Conservation (phyloP, 257 asterid species). For the Rehmannia glutinosa region DNA sequence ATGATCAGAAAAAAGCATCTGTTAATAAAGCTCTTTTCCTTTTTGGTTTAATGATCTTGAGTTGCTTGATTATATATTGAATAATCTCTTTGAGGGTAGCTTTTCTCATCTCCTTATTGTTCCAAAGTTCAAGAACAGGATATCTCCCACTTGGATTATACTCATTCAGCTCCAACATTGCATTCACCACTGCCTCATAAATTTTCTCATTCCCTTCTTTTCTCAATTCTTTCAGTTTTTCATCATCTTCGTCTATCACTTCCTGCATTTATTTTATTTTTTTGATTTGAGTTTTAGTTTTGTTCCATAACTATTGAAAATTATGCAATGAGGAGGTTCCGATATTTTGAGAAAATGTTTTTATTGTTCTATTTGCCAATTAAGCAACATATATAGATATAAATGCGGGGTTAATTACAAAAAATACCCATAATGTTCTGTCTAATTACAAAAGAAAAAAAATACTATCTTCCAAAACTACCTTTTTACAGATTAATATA, state of each 20-base stretch:
- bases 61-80: neutral
- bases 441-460: no score
- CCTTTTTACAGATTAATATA: no score
- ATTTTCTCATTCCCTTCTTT: neutral
- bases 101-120: slow-evolving; percentile 8
- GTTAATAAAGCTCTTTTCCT: neutral
- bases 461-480: no score
- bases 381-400: no score
- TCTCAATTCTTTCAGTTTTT: no score
- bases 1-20: neutral
- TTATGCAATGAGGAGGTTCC: no score
- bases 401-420: no score
- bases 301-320: no score
- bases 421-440: no score
- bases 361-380: no score
- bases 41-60: neutral
- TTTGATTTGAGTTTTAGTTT: no score
- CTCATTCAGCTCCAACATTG: slow-evolving; percentile 5
- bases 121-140: slow-evolving; percentile 4
- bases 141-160: slow-evolving; percentile 5
- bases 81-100: neutral
- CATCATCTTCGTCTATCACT: neutral
- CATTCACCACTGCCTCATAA: neutral
- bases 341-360: no score
- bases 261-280: neutral